Evolutionary conservation across 495 filamentous ascomycete species (phyloP), one percentile per base, ranked within the genome.

Genomic region (Daldinia loculata): DNA sequence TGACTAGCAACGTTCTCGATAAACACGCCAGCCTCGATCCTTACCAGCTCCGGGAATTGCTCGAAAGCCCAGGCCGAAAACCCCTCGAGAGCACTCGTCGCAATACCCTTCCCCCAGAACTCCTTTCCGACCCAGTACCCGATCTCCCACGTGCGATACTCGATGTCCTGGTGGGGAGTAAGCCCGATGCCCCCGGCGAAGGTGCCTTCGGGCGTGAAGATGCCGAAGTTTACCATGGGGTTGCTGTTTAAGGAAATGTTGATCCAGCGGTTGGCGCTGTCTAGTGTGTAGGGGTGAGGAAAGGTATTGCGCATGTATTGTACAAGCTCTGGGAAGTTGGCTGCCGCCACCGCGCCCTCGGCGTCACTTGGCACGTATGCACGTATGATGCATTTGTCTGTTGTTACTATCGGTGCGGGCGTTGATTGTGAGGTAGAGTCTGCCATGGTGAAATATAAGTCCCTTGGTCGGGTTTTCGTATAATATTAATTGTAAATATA

Each of bases 101-200:
- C 77, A 41, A 81, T 69, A 0, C 83, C 80, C 15, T 66, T 72
- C 0, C 83, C 82, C 82, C 81, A 82, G 48, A 68, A 65, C 2
- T 71, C 58, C 64, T 64, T 73, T n/a, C 64, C 75, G 8, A 79
- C 30, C 74, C 76, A 83, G 72, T 83, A 84, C 6, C 81, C 82
- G 6, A 84, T 6, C 71, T 81, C 77, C 50, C 75, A 69, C 22
- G 71, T 79, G 22, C 70, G 67, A 62, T 64, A 73, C 48, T 83
- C 75, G 63, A 78, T 34, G 24, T 80, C 80, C 1, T 19, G 19
- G 0, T 48, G 36, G n/a, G 70, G 57, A 15, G 43, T 72, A 32
- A 82, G 56, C 3, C 80, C 80, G 19, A 84, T 72, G 24, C 66
- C 60, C 39, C 83, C 83, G 3, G 75, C 55, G 30, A 68, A 41